These are phyloP conservation scores for Annulohypoxylon stygium DNA, from an alignment of 495 filamentous ascomycete genomes.

Conservation along the genomic window DNA sequence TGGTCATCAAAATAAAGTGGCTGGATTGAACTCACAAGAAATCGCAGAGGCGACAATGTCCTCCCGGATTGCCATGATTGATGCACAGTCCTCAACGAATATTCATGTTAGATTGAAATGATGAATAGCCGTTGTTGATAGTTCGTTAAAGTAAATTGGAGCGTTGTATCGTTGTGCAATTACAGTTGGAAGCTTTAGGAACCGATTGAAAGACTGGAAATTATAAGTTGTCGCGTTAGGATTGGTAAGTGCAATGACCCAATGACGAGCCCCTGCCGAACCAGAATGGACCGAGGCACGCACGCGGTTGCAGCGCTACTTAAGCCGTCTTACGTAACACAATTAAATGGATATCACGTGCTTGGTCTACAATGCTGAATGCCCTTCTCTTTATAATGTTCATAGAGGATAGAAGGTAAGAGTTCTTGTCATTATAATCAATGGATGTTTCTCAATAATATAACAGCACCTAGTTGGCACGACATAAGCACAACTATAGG, in stretches of 20 bases:
- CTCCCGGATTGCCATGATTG: constrained; percentile 82
- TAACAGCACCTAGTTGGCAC: too few relatives aligned
- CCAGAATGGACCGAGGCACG: constrained; percentile 43
- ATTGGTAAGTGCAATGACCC: constrained; percentile 17
- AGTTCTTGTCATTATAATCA: too few relatives aligned
- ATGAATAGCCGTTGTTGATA: constrained; percentile 1
- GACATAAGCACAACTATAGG: too few relatives aligned
- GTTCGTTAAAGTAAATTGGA: background rate
- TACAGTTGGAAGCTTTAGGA: background rate
- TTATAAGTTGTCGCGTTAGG: constrained; percentile 38
- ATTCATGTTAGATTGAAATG: constrained; percentile 38
- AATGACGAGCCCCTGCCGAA: constrained; percentile 42
- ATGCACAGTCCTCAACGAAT: constrained; percentile 27
- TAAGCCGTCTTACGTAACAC: constrained; percentile 22
- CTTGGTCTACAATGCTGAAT: background rate
- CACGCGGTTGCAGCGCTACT: constrained; percentile 22
- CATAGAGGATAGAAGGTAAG: too few relatives aligned
- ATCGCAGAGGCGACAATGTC: constrained; percentile 87
- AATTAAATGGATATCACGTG: constrained; percentile 21
- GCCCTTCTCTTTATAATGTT: background rate
- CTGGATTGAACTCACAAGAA: constrained; percentile 68
- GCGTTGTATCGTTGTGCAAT: background rate
- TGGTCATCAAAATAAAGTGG: constrained; percentile 49
- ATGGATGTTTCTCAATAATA: too few relatives aligned
- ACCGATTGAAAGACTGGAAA: constrained; percentile 2